Evolutionary conservation across 345 rosid species (phyloP), one percentile per base, ranked within the genome.

Genomic region (Kandelia obovata): DNA sequence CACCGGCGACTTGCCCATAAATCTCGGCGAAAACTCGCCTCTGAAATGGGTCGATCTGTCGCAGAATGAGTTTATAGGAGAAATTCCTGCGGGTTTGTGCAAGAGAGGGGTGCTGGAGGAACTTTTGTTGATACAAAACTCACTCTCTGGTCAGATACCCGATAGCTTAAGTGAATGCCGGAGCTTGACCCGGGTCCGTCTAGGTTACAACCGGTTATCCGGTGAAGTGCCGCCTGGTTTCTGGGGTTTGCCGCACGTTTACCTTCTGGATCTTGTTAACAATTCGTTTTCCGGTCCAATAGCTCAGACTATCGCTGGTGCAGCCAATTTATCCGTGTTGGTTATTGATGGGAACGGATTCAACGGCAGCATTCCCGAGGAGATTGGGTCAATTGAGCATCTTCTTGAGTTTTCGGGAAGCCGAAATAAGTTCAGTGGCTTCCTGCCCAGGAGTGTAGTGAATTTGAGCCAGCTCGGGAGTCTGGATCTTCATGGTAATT

Each of bases 231-330:
- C 99, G 6, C 13, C 79, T 16, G 86, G 87, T 6, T 77, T 96
- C 63, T 96, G 98, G 99, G 98, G 98, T 2, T 72, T 96, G 74
- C 98, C 99, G 26, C 92, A 74, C 30, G 95, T 89, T 10, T 82
- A 78, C 70, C 78, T 96, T 71, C 82, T 92, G 49, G 98, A 92
- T 71, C 87, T 92, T 4, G 66, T 57, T 5, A 81, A 78, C 58
- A 92, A 92, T 71, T 83, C 84, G 28, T 74, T 96, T 4, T 83
- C 97, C 1, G 99, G 99, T 0, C 77, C 73, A 35, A 81, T 96
- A 27, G 81, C 85, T 5, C 87, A 83, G 71, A 74, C 77, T 1
- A 86, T 96, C 0, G 87, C 87, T 4, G 72, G 83, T 25, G 99
- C 98, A 5, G 73, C 85, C 0, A 90, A 85, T 73, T 82, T 96